A percentile compares a stretch with the other conserved stretches of the same genome.
Evolutionary conservation across 192 early-diverging fungal species (phyloP).

Genomic region (Lobosporangium transversale): DNA sequence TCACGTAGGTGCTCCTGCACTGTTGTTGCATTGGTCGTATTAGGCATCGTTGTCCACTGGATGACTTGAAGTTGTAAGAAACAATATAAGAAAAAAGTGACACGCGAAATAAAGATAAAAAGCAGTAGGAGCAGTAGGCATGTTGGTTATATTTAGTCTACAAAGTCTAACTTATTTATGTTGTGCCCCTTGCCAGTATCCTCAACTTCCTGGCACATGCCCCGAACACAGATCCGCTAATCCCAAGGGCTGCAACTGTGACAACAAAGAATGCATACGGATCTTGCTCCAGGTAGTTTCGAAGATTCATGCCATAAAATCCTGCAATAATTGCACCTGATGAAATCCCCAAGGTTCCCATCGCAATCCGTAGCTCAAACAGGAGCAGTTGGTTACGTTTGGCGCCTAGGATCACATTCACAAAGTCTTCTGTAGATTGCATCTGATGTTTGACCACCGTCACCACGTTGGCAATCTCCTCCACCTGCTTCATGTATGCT

Average conservation of each 20-base stretch:
- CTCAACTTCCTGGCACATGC: constrained; percentile 25
- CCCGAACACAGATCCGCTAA: constrained; percentile 18
- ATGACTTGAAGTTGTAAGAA: too few relatives aligned
- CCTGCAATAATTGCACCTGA: constrained; percentile 76
- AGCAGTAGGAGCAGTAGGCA: too few relatives aligned
- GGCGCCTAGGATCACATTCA: constrained; percentile 81
- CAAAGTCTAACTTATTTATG: constrained; percentile 7
- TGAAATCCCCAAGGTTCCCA: constrained; percentile 79
- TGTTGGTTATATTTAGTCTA: too few relatives aligned
- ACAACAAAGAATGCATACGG: constrained; percentile 75
- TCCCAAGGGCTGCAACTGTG: neutral
- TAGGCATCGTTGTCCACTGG: constrained; percentile 33
- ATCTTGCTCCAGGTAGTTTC: constrained; percentile 72
- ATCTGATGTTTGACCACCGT: constrained; percentile 72
- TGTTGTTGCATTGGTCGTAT: constrained; percentile 25
- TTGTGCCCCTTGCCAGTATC: constrained; percentile 19
- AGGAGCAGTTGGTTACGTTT: constrained; percentile 85
- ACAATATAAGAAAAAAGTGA: too few relatives aligned
- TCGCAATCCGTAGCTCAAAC: constrained; percentile 81
- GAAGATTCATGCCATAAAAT: constrained; percentile 90
- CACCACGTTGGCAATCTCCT: constrained; percentile 81
- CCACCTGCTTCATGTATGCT: constrained; percentile 85
- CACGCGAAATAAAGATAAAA: too few relatives aligned
- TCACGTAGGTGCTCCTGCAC: constrained; percentile 49
- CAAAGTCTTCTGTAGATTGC: constrained; percentile 82